A percentile compares a stretch with the other conserved stretches of the same genome.
Conservation (phyloP, 768 basidiomycete species). For the Termitomyces sp. region DNA sequence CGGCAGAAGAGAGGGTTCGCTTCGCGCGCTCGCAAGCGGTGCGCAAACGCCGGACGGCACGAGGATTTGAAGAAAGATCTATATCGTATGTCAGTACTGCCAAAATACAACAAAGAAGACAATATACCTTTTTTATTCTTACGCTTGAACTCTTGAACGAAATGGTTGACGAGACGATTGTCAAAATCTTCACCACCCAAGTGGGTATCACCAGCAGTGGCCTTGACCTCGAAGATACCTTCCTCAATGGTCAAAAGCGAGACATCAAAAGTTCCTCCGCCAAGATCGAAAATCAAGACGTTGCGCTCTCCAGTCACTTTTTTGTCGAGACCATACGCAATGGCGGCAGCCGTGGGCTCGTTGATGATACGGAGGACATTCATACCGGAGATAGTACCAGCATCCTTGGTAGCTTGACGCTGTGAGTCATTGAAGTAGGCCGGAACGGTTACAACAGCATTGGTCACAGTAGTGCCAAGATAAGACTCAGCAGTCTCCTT, state of each 20-base stretch:
- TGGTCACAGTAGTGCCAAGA: conserved; percentile 74
- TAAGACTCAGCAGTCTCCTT: conserved; percentile 98
- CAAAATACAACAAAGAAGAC: not conserved
- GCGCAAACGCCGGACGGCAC: conserved; percentile 94
- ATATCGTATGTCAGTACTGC: not conserved
- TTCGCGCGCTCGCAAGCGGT: conserved; percentile 99
- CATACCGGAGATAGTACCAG: conserved; percentile 88
- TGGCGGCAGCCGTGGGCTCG: conserved; percentile 97
- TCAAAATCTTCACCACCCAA: conserved; percentile 99
- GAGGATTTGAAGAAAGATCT: conserved; percentile 88
- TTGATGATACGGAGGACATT: conserved; percentile 99
- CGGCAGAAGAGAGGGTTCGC: conserved; percentile 94
- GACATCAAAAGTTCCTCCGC: conserved; percentile 98
- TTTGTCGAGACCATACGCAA: conserved; percentile 98
- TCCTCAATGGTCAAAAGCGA: conserved; percentile 95
- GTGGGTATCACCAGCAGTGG: conserved; percentile 97
- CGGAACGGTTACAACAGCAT: conserved; percentile 94
- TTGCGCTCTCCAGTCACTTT: conserved; percentile 87
- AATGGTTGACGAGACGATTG: conserved; percentile 96
- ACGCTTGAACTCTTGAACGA: conserved; percentile 94
- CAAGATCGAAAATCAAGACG: conserved; percentile 97
- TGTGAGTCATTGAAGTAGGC: conserved; percentile 99
- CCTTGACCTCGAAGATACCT: conserved; percentile 98
- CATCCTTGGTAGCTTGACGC: conserved; percentile 97
- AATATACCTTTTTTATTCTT: conserved; percentile 89